Percentiles rank a stretch among this genome's conserved stretches.
Conservation (phyloP, 139 green algal genomes). For the Chlorella sp. region DNA sequence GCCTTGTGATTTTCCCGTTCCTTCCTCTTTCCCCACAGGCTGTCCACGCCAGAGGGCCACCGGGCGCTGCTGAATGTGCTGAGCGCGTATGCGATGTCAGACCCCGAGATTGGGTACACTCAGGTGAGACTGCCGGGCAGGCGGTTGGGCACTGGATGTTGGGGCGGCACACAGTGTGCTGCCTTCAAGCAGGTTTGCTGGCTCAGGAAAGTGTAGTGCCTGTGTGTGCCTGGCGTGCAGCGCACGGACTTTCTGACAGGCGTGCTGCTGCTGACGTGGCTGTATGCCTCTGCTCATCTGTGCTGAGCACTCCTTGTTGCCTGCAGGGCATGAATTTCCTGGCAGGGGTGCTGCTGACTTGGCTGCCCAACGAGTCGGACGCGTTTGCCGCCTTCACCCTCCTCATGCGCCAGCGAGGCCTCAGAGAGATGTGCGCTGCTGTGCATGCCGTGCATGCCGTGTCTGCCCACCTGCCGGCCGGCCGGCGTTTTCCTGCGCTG, state of each 20-base stretch:
- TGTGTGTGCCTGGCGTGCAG: no score
- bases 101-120: constrained; percentile 78
- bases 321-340: constrained; percentile 58
- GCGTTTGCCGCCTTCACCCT: constrained; percentile 78
- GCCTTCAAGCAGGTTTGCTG: background rate
- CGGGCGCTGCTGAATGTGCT: constrained; percentile 68
- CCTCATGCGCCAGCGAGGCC: constrained; percentile 76
- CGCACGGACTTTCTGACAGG: no score
- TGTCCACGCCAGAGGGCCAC: constrained; percentile 57
- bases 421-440: constrained; percentile 55
- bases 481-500: no score
- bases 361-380: constrained; percentile 66
- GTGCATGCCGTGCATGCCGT: background rate
- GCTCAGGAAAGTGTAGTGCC: no score
- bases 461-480: background rate
- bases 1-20: background rate
- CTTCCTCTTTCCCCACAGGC: constrained; percentile 30
- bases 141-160: background rate
- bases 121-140: constrained; percentile 36
- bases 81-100: constrained; percentile 74
- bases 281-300: background rate
- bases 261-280: no score
- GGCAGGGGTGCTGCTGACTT: constrained; percentile 63
- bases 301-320: background rate
- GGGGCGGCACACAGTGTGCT: background rate